Percentiles rank a stretch among this genome's conserved stretches.
Conservation (phyloP, 257 asterid genomes). For the Cynanchum wilfordii region DNA sequence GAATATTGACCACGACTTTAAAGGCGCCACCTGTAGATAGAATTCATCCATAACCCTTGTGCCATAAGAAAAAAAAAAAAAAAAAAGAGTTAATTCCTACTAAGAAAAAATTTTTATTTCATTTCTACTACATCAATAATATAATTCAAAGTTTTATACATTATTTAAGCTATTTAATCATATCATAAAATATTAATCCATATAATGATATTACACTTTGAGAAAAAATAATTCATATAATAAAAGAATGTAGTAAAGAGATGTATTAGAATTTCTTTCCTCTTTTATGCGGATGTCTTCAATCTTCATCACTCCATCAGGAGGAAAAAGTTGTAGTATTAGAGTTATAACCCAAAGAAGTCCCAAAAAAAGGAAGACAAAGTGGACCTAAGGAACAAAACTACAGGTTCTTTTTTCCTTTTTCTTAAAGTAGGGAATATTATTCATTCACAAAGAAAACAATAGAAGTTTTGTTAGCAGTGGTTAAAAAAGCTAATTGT, state of each 20-base stretch:
- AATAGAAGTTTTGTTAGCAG: slow-evolving; percentile 10
- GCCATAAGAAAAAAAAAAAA: no score
- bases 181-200: no score
- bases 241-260: no score
- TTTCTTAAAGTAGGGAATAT: slow-evolving; percentile 29
- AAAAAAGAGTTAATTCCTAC: background rate
- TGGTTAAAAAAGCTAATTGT: slow-evolving; percentile 23
- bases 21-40: no score
- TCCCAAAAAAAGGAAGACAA: slow-evolving; percentile 25
- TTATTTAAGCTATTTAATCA: no score
- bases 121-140: no score
- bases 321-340: slow-evolving; percentile 26
- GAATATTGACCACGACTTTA: no score
- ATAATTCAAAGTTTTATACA: no score
- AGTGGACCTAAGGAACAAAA: slow-evolving; percentile 44
- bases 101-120: background rate
- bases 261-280: slow-evolving; percentile 10
- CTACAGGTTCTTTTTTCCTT: slow-evolving; percentile 20
- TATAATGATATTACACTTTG: no score
- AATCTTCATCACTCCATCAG: slow-evolving; percentile 19
- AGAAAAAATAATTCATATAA: no score
- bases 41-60: no score
- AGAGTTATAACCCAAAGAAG: slow-evolving; percentile 7
- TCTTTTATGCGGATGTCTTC: slow-evolving; percentile 12
- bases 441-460: slow-evolving; percentile 20